These are phyloP conservation scores for Aphanocladium album DNA, from an alignment of 2,329 filamentous ascomycete species.

Conservation along the genomic window DNA sequence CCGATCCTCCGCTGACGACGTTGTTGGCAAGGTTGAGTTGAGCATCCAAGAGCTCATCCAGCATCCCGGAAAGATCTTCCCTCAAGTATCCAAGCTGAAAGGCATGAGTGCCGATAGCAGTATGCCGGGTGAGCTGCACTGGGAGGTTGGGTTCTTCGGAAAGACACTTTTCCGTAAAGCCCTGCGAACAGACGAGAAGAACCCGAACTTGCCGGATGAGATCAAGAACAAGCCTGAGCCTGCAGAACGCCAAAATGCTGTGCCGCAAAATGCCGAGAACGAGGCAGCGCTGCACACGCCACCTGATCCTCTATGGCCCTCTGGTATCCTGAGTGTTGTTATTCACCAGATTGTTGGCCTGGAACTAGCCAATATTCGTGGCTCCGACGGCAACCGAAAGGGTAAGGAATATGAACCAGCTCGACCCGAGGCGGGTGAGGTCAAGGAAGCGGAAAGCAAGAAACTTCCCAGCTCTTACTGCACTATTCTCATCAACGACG, in stretches of 20 bases:
- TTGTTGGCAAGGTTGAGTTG: slow-evolving; percentile 90
- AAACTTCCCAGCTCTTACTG: slow-evolving; percentile 87
- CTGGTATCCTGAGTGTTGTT: slow-evolving; percentile 78
- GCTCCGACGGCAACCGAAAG: slow-evolving; percentile 73
- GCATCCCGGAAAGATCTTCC: slow-evolving; percentile 85
- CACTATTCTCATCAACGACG: slow-evolving; percentile 84
- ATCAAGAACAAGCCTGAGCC: slow-evolving; percentile 70
- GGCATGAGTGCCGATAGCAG: slow-evolving; percentile 78
- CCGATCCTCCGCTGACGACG: slow-evolving; percentile 84
- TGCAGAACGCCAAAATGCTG: slow-evolving; percentile 77
- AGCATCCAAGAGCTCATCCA: slow-evolving; percentile 94
- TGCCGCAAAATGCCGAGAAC: slow-evolving; percentile 64
- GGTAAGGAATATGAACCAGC: slow-evolving; percentile 87
- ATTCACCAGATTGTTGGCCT: slow-evolving; percentile 95
- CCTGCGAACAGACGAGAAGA: slow-evolving; percentile 80
- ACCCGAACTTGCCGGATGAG: slow-evolving; percentile 67
- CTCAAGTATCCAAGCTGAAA: slow-evolving; percentile 74
- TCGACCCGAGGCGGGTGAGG: slow-evolving; percentile 72
- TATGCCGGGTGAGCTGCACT: slow-evolving; percentile 92
- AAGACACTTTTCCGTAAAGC: slow-evolving; percentile 85
- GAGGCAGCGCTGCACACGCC: slow-evolving; percentile 86
- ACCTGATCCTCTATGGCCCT: slow-evolving; percentile 94
- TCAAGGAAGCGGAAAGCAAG: slow-evolving; percentile 76
- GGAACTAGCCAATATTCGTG: slow-evolving; percentile 86
- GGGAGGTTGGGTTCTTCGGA: slow-evolving; percentile 93